These are phyloP conservation scores for Sedum album DNA, from an alignment of 164 flowering plant species.

Conservation along the genomic window DNA sequence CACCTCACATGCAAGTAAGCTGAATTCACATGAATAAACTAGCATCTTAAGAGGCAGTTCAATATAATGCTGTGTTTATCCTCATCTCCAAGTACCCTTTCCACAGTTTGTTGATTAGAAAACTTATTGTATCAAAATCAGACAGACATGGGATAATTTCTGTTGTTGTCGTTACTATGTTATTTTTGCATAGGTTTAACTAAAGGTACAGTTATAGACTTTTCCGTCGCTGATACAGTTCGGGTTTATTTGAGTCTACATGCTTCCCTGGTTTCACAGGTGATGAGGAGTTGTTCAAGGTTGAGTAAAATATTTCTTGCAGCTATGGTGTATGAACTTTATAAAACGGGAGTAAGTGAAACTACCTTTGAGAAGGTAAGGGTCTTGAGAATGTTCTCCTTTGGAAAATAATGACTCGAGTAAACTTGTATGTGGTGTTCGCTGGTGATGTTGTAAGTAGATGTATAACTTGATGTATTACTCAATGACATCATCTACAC, in stretches of 20 bases:
- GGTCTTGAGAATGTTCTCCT: not conserved
- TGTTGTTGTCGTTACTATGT: not conserved
- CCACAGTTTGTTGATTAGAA: not conserved
- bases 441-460: too few relatives aligned
- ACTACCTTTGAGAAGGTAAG: constrained; percentile 87
- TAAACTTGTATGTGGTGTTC: not conserved
- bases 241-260: not conserved
- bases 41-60: not conserved
- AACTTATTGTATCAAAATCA: not conserved
- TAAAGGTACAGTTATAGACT: not conserved
- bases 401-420: not conserved
- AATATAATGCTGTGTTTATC: not conserved
- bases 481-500: not conserved
- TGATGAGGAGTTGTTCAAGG: constrained; percentile 64
- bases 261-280: constrained; percentile 32
- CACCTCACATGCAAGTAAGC: constrained; percentile 61
- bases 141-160: not conserved
- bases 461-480: not conserved
- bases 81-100: not conserved
- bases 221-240: not conserved
- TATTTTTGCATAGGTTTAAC: not conserved
- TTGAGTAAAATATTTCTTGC: constrained; percentile 77
- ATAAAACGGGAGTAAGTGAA: constrained; percentile 87
- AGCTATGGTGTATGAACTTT: constrained; percentile 88
- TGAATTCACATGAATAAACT: not conserved